These are phyloP conservation scores for Dioscorea dumetorum DNA, from an alignment of 106 monocot genomes.

Conservation along the genomic window DNA sequence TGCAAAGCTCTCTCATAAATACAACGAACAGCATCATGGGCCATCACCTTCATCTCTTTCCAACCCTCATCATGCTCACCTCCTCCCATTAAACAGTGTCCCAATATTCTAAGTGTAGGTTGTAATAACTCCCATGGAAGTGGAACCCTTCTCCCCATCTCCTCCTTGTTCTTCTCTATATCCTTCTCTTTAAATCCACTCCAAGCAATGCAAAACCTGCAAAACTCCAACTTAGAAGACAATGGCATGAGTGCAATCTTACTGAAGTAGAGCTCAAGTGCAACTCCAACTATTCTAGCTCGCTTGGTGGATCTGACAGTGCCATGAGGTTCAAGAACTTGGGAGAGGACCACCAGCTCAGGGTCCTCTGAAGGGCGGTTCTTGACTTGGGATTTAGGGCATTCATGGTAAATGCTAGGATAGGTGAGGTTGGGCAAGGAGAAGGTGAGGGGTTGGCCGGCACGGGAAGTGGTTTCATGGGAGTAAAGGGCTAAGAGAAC, in stretches of 20 bases:
- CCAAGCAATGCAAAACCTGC: conserved; percentile 48
- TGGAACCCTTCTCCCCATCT: conserved; percentile 38
- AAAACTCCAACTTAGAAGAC: conserved; percentile 59
- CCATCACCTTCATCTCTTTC: conserved; percentile 30
- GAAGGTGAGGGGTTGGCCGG: conserved; percentile 24
- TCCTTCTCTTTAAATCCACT: conserved; percentile 13
- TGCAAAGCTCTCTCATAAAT: conserved; percentile 44
- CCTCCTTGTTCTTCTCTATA: neutral
- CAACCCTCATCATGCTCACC: conserved; percentile 1
- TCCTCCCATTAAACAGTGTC: conserved; percentile 50
- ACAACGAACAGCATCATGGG: conserved; percentile 23
- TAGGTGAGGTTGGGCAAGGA: conserved; percentile 28
- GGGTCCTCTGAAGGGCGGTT: conserved; percentile 9
- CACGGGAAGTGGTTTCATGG: conserved; percentile 39
- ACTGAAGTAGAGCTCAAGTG: conserved; percentile 54
- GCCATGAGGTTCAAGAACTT: conserved; percentile 39
- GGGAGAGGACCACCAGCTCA: conserved; percentile 33
- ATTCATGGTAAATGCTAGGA: conserved; percentile 45
- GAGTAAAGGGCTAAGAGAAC: conserved; percentile 69
- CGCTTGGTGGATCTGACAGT: conserved; percentile 52
- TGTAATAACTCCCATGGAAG: conserved; percentile 77
- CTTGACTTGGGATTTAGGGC: conserved; percentile 5
- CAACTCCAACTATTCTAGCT: conserved; percentile 50
- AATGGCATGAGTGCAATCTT: conserved; percentile 48
- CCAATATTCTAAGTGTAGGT: conserved; percentile 48